Base-by-base conservation (phyloP, 2,329 filamentous ascomycete species). In the Colletotrichum graminicola region DNA sequence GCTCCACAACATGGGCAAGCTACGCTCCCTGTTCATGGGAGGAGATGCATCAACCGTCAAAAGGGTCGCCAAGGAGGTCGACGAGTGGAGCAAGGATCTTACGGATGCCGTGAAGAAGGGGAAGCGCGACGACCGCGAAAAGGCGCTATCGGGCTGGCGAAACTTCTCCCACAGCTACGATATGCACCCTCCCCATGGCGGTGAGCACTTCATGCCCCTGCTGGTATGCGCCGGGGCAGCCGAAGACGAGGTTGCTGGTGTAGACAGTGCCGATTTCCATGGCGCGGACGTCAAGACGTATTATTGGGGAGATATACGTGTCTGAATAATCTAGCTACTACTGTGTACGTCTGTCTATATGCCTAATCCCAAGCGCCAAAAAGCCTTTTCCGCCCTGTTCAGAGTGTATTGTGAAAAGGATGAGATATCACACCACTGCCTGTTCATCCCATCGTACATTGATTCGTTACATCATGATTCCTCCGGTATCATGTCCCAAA, bases 201-300 rank as follows among this genome's bases (percentile, higher is more conserved):
- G 86, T 0, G 88, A 90, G 78, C 88, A 90, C 74, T 89, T 90
- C 66, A 78, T 90, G 82, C 88, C 88, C 69, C 76, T 90, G 78
- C 76, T 89, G 56, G 88, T 90, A 41, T 87, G 85, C 74, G 86
- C 87, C 4, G 87, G 85, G 0, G 84, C 84, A 0, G 87, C 85
- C 0, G 82, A 78, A 16, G 84, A 84, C 26, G 85, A 83, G 60
- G 77, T 78, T 76, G 83, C 80, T 23, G 80, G 78, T 73, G 78
- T 73, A 18, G 89, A 88, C 74, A 78, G 77, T n/a, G 88, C 90
- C 76, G 78, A 83, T 7, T 88, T 82, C 73, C 34, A 79, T 61
- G 86, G 85, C 2, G 67, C 87, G 45, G 81, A 86, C 57, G 88
- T 89, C 61, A 84, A 80, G 72, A 88, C 87, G 32, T 90, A 86